phyloP scores from a whole-genome alignment of 495 filamentous ascomycete species.

The Xylaria acuta region DNA sequence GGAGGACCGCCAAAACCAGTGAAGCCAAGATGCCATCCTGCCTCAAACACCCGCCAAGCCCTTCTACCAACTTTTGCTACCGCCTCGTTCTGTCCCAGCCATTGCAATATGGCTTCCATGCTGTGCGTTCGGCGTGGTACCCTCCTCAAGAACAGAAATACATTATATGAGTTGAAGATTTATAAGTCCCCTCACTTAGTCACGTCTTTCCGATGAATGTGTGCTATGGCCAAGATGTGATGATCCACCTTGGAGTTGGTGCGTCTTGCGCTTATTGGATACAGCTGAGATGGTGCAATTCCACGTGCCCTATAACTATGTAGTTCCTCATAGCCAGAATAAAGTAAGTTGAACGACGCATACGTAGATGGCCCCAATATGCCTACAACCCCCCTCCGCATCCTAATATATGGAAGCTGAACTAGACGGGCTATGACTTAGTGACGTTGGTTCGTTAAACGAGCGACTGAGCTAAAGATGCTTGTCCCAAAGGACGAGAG shows the following conservation, averaged over 20 bases:
- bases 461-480: too few species aligned
- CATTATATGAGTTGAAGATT: not conserved
- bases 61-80: not conserved
- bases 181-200: not conserved
- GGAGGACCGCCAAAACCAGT: constrained; percentile 76
- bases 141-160: not conserved
- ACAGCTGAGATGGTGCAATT: not conserved
- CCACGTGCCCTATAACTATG: constrained; percentile 1
- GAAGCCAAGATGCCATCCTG: constrained; percentile 72
- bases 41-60: constrained; percentile 34
- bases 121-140: not conserved
- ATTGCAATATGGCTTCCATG: not conserved
- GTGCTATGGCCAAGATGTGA: not conserved
- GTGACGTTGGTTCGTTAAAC: too few species aligned
- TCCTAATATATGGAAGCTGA: not conserved
- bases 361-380: too few species aligned
- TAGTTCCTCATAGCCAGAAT: not conserved
- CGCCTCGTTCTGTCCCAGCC: not conserved
- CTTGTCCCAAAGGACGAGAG: too few species aligned
- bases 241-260: not conserved
- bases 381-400: too few species aligned
- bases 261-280: not conserved
- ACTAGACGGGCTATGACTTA: not conserved
- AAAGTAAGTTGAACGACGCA: not conserved
- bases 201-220: not conserved